Percentiles rank a stretch among this genome's conserved stretches.
phyloP scores from a whole-genome alignment of 805 yeast species.

The Teunomyces atbi region DNA sequence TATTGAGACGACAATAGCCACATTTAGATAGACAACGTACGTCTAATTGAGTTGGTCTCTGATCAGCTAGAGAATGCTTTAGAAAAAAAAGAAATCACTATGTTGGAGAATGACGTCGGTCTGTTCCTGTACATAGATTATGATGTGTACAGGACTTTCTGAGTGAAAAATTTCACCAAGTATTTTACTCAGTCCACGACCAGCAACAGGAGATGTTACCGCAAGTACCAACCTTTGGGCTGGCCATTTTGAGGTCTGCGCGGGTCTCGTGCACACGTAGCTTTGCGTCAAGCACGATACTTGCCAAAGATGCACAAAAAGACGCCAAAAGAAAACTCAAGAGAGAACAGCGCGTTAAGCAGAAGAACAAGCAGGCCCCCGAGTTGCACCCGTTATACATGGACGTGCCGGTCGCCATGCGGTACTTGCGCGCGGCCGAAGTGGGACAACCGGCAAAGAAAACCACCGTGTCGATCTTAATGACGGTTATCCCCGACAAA shows the following conservation, averaged over 20 bases:
- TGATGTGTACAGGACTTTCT: neutral
- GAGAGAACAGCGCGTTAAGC: constrained; percentile 22
- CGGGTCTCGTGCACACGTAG: neutral
- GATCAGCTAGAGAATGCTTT: too few species aligned
- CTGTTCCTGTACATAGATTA: neutral
- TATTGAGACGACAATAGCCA: too few species aligned
- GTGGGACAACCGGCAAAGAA: constrained; percentile 78
- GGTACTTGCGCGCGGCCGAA: constrained; percentile 83
- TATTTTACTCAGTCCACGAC: neutral
- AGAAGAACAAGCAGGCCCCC: constrained; percentile 26
- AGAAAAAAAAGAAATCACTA: too few species aligned
- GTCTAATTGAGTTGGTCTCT: too few species aligned
- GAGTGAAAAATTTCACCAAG: constrained; percentile 2
- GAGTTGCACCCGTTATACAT: constrained; percentile 60
- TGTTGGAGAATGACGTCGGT: too few species aligned
- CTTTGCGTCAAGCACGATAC: neutral
- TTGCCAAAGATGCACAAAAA: constrained; percentile 10
- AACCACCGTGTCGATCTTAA: constrained; percentile 62
- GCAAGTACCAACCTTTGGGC: neutral
- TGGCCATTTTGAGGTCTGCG: neutral
- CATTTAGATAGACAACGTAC: too few species aligned
- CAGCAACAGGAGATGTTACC: neutral
- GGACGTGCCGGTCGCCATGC: constrained; percentile 69
- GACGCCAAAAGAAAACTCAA: constrained; percentile 23
- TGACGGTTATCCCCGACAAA: constrained; percentile 65